A percentile compares a stretch with the other conserved stretches of the same genome.
Evolutionary conservation across 257 asterid genomes (phyloP).

Genomic region (Solanum dulcamara): DNA sequence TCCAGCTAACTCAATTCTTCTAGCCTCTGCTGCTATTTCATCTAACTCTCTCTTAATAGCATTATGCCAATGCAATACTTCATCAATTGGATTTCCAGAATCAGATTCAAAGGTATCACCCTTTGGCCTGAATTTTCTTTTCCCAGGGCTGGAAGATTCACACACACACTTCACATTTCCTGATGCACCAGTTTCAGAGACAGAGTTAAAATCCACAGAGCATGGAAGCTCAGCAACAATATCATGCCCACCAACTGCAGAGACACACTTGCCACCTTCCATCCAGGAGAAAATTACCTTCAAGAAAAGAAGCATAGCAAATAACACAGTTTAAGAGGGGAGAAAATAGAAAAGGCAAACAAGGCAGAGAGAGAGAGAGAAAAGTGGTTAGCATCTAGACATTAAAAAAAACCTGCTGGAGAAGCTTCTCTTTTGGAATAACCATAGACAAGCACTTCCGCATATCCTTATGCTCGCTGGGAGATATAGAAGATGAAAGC

Average conservation of each 20-base stretch:
- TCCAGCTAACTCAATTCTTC: constrained; percentile 26
- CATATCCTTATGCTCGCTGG: constrained; percentile 30
- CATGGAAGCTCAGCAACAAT: background rate
- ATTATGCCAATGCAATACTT: constrained; percentile 36
- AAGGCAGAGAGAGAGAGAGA: background rate
- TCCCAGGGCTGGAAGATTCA: constrained; percentile 15
- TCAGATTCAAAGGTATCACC: constrained; percentile 10
- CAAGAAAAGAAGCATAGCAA: constrained; percentile 5
- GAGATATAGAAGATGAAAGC: constrained; percentile 32
- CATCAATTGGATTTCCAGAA: constrained; percentile 23
- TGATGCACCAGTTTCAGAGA: background rate
- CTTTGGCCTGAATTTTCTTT: constrained; percentile 15
- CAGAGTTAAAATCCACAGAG: constrained; percentile 2
- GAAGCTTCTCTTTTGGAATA: constrained; percentile 37
- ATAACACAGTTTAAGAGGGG: background rate
- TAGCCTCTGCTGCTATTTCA: constrained; percentile 25
- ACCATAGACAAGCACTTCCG: constrained; percentile 19
- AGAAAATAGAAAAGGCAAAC: background rate
- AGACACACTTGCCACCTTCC: constrained; percentile 6
- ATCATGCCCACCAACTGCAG: constrained; percentile 3
- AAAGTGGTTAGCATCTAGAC: background rate
- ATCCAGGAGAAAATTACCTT: constrained; percentile 39
- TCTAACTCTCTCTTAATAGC: constrained; percentile 28
- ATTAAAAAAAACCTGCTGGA: constrained; percentile 30
- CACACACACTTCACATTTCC: constrained; percentile 11